Conservation (phyloP, 1,284 basidiomycete species). For the Peniophora sp. region DNA sequence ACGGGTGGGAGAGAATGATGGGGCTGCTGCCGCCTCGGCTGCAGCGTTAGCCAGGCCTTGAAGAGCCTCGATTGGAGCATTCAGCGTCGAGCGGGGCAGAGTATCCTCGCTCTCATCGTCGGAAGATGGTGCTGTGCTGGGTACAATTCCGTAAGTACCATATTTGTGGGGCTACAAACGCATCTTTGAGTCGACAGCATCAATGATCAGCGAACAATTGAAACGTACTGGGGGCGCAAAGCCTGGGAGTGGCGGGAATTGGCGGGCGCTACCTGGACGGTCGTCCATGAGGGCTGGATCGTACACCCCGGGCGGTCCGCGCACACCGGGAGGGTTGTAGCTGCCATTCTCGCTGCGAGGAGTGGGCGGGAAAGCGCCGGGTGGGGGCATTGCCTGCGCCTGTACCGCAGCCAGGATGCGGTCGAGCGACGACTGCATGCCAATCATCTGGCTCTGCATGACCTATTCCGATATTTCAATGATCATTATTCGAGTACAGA, state of each 20-base stretch:
- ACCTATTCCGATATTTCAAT: constrained; percentile 35
- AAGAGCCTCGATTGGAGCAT: constrained; percentile 88
- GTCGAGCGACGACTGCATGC: constrained; percentile 80
- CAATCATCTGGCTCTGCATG: constrained; percentile 87
- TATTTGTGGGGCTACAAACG: constrained; percentile 72
- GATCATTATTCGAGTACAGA: constrained; percentile 3
- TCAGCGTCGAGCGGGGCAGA: constrained; percentile 70
- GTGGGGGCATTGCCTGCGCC: constrained; percentile 32
- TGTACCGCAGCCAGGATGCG: constrained; percentile 68
- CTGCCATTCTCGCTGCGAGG: constrained; percentile 14
- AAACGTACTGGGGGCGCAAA: constrained; percentile 77
- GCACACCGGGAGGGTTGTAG: constrained; percentile 13
- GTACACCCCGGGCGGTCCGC: constrained; percentile 21
- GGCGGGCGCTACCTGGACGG: constrained; percentile 7
- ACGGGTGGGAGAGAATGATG: constrained; percentile 29
- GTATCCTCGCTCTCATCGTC: constrained; percentile 86
- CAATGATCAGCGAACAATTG: constrained; percentile 3
- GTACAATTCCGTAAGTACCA: constrained; percentile 82
- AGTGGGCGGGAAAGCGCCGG: constrained; percentile 18
- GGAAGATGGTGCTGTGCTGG: constrained; percentile 74
- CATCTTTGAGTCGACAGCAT: constrained; percentile 1
- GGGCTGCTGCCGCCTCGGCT: constrained; percentile 80
- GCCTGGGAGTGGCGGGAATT: constrained; percentile 79
- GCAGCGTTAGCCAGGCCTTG: constrained; percentile 90
- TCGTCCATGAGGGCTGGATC: constrained; percentile 16